phyloP scores from a whole-genome alignment of 2,329 filamentous ascomycete species.

The Westerdykella ornata region DNA sequence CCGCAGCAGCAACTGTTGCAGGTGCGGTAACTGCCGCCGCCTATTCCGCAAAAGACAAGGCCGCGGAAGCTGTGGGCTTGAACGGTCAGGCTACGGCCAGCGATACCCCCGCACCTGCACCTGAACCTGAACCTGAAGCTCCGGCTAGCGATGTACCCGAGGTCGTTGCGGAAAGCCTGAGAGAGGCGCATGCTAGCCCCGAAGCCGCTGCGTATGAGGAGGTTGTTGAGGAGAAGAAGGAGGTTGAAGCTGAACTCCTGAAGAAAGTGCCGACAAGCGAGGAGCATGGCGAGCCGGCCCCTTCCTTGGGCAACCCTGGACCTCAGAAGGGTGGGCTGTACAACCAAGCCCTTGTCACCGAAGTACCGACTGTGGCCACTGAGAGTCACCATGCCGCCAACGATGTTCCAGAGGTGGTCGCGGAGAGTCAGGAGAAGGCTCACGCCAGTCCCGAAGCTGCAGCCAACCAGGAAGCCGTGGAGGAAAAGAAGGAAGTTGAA shows the following conservation, averaged over 20 bases:
- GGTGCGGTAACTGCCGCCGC: constrained; percentile 34
- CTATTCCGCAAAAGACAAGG: constrained; percentile 30
- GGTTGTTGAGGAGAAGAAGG: constrained; percentile 63
- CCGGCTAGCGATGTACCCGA: constrained; percentile 49
- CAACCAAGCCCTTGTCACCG: constrained; percentile 18
- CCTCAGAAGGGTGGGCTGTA: constrained; percentile 56
- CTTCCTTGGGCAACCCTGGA: constrained; percentile 23
- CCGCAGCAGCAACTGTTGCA: constrained; percentile 37
- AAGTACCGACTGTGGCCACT: constrained; percentile 24
- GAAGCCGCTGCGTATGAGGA: constrained; percentile 59
- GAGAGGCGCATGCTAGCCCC: constrained; percentile 54
- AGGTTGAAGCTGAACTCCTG: constrained; percentile 61
- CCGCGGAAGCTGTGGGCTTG: constrained; percentile 38
- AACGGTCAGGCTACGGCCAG: constrained; percentile 36
- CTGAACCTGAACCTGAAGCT: constrained; percentile 57
- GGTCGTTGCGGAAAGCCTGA: constrained; percentile 62
- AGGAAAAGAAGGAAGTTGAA: constrained; percentile 63
- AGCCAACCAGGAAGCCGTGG: constrained; percentile 57
- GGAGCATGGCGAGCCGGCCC: constrained; percentile 47
- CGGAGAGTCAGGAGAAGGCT: constrained; percentile 61
- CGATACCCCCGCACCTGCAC: constrained; percentile 49
- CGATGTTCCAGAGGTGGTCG: constrained; percentile 52
- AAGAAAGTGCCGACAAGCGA: constrained; percentile 50
- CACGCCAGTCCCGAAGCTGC: constrained; percentile 53
- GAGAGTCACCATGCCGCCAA: constrained; percentile 28